Evolutionary conservation across 1,284 basidiomycete species (phyloP), one percentile per base, ranked within the genome.

Genomic region (Ceratobasidium sp.): DNA sequence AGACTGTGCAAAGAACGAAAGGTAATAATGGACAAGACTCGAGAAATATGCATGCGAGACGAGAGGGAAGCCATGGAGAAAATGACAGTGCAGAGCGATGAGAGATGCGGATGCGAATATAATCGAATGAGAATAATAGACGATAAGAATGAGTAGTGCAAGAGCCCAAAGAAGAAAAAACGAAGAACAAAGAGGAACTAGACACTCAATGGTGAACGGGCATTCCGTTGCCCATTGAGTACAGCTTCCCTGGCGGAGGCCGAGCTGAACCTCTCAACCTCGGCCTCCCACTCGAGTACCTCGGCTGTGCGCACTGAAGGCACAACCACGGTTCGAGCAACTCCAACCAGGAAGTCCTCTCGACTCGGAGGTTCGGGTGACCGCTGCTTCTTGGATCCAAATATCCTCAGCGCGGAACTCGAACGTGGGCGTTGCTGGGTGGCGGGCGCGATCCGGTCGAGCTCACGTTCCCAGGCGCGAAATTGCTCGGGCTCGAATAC

Each of bases 391-490:
- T 49, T 64, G 19, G 59, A 64, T 33, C 33, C 49, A 44, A 64
- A 64, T 16, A 64, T 16, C 8, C 59, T 47, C n/a, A 64, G 49
- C 13, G 47, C 59, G 23, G 59, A 52, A 14, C 59, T 64, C 49
- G 59, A 64, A 36, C 59, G 59, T 21, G 59, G 59, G 9, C 59
- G 59, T 14, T 36, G 33, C 33, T 36, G 60, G 7, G 36, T 19
- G 36, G 36, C 36, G 7, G 57, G 62, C 13, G 90, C 89, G 73
- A 91, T 89, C 71, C 83, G 82, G 71, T 81, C 84, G 53, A 90
- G 81, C 79, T 91, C 88, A 74, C 85, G 84, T 77, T 91, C 89
- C 89, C 89, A 91, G 71, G 86, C 89, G 69, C 81, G 80, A 73
- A 88, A 81, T 19, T 68, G 67, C 8, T 71, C 70, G 33, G 70